Conservation (phyloP, 2,329 filamentous ascomycete genomes). For the Colletotrichum eleusines region DNA sequence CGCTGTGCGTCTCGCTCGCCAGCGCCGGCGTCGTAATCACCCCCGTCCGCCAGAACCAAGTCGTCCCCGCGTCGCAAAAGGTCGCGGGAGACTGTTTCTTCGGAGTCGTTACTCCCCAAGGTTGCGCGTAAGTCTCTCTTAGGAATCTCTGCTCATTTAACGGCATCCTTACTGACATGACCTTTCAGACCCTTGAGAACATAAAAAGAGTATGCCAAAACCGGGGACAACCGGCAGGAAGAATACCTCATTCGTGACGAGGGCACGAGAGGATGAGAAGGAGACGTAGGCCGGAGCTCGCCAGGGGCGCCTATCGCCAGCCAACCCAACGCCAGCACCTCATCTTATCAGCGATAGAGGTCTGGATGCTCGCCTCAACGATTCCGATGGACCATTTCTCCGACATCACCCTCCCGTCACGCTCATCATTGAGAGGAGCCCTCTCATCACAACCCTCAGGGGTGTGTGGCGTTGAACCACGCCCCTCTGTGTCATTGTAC, state of each 20-base stretch:
- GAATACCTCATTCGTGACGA: conserved; percentile 17
- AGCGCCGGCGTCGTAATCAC: conserved; percentile 68
- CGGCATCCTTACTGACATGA: not conserved
- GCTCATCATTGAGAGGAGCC: not conserved
- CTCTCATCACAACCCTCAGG: not conserved
- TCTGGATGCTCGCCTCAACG: not conserved
- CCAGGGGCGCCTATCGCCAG: conserved; percentile 2
- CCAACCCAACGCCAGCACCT: conserved; percentile 1
- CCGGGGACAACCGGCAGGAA: no score
- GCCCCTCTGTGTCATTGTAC: not conserved
- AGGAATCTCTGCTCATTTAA: not conserved
- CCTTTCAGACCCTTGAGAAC: conserved; percentile 18
- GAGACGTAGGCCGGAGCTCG: conserved; percentile 36
- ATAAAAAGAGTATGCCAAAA: not conserved
- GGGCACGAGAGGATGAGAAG: not conserved
- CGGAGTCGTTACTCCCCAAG: conserved; percentile 66
- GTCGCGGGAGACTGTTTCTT: conserved; percentile 64
- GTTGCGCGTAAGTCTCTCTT: conserved; percentile 64
- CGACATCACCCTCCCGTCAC: not conserved
- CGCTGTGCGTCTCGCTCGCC: conserved; percentile 59
- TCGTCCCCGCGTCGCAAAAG: conserved; percentile 54
- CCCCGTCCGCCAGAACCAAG: conserved; percentile 63
- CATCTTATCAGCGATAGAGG: not conserved
- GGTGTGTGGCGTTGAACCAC: no score
- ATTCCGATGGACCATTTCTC: conserved; percentile 30